phyloP scores from a whole-genome alignment of 345 rosid genomes.

The Camelina sativa region DNA sequence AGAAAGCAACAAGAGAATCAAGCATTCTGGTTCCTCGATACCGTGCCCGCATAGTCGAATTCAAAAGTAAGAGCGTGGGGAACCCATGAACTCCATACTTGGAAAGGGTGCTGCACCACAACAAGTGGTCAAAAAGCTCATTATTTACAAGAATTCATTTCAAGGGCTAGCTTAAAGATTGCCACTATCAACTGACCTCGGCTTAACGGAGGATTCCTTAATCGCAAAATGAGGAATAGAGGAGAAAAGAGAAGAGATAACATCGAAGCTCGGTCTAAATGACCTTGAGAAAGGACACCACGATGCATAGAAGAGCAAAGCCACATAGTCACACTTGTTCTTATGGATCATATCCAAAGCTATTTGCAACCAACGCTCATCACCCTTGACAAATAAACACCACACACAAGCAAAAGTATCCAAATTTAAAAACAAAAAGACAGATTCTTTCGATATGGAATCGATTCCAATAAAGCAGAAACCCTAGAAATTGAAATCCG shows the following conservation, averaged over 20 bases:
- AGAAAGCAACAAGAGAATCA: slow-evolving; percentile 74
- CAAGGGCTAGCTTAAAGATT: neutral
- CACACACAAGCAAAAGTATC: neutral
- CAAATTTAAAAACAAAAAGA: neutral
- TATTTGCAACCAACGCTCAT: slow-evolving; percentile 73
- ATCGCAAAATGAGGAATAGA: slow-evolving; percentile 76
- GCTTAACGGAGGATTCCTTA: slow-evolving; percentile 81
- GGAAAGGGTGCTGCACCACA: slow-evolving; percentile 73
- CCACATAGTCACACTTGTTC: slow-evolving; percentile 62
- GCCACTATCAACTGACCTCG: slow-evolving; percentile 59
- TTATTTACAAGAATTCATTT: neutral
- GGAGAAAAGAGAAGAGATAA: slow-evolving; percentile 69
- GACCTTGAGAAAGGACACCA: slow-evolving; percentile 94
- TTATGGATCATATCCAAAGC: slow-evolving; percentile 69
- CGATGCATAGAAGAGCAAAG: slow-evolving; percentile 89
- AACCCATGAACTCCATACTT: slow-evolving; percentile 97
- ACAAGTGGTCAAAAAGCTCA: slow-evolving; percentile 8
- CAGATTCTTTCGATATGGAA: neutral
- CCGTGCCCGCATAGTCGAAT: slow-evolving; percentile 70
- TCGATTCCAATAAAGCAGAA: neutral
- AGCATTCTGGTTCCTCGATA: slow-evolving; percentile 76
- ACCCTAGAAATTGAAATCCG: too few relatives aligned
- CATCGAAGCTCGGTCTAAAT: slow-evolving; percentile 72
- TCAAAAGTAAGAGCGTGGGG: slow-evolving; percentile 81
- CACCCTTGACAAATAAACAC: slow-evolving; percentile 63